Evolutionary conservation across 495 filamentous ascomycete genomes (phyloP), one percentile per base, ranked within the genome.

Genomic region (Talaromyces nanjingensis): DNA sequence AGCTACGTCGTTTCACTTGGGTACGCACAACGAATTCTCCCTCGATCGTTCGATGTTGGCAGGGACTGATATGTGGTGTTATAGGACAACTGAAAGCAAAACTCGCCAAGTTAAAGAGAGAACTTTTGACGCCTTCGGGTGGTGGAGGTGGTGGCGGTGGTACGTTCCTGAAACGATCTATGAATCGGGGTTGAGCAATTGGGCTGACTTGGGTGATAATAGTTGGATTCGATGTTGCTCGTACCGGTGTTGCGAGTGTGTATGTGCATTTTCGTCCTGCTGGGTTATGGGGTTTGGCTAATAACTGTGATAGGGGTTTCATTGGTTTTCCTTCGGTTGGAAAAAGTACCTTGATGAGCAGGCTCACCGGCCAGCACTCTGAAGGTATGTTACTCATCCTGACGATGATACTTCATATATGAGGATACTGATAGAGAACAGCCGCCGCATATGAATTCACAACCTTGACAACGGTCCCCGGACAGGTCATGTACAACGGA

Each of bases 381-480:
- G 94, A 98, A 83, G 84, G 84, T 86, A 60, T 39, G 73, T 18
- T 12, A 58, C n/a, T 31, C 18, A 60, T 18, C 8, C 12, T 55
- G 27, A 60, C 37, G 29, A 27, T 5, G 4, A 27, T 27, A 27
- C n/a, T 47, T 3, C 6, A 54, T 1, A 24, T 22, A 16, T 45
- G 59, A 14, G 37, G 16, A 39, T 24, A 59, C 68, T 73, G 61
- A 78, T 65, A 45, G 4, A 20, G 33, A 31, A 20, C 66, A 87
- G 94, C 85, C 47, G 94, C 94, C 37, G 94, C 93, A 39, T 98
- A 98, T 76, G 94, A 98, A 72, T 98, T 98, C 78, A 98, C 94
- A 62, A 98, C 94, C 62, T 83, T 98, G 70, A 98, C 94, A 53
- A 97, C 93, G 60, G 94, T 98, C 29, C 94, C 94, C 59, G 94